These are phyloP conservation scores for Panaeolus cyanescens DNA, from an alignment of 768 basidiomycete species.

Conservation along the genomic window DNA sequence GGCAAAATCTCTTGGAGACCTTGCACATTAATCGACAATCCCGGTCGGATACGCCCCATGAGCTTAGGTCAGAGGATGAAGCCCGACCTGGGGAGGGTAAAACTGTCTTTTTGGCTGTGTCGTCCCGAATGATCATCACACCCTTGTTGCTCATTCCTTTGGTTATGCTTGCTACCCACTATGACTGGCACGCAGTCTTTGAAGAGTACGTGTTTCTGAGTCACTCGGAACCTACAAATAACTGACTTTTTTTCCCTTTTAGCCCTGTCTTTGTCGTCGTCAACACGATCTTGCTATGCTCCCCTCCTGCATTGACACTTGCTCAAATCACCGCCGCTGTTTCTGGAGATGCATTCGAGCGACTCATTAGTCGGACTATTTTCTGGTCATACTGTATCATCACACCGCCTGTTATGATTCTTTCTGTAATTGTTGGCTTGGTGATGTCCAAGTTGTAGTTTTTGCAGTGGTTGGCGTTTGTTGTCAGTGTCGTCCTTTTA, in stretches of 20 bases:
- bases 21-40: not conserved
- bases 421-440: constrained; percentile 76
- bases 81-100: constrained; percentile 69
- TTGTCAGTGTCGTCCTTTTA: not conserved
- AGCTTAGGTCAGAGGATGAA: constrained; percentile 7
- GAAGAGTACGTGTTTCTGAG: constrained; percentile 61
- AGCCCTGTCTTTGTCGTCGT: constrained; percentile 90
- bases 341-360: constrained; percentile 85
- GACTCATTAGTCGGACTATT: constrained; percentile 87
- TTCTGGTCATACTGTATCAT: constrained; percentile 91
- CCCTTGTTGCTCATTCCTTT: constrained; percentile 79
- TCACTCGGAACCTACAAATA: constrained; percentile 7
- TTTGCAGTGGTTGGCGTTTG: not conserved
- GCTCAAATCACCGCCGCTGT: constrained; percentile 83
- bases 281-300: constrained; percentile 78
- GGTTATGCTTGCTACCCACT: constrained; percentile 62
- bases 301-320: constrained; percentile 69
- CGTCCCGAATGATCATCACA: constrained; percentile 85
- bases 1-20: not conserved
- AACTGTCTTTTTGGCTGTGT: constrained; percentile 82
- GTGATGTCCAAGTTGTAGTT: constrained; percentile 54
- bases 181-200: constrained; percentile 62
- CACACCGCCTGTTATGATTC: constrained; percentile 83
- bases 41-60: not conserved
- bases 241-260: constrained; percentile 6